Evolutionary conservation across 495 filamentous ascomycete genomes (phyloP).

Genomic region (Hypoxylon fragiforme): DNA sequence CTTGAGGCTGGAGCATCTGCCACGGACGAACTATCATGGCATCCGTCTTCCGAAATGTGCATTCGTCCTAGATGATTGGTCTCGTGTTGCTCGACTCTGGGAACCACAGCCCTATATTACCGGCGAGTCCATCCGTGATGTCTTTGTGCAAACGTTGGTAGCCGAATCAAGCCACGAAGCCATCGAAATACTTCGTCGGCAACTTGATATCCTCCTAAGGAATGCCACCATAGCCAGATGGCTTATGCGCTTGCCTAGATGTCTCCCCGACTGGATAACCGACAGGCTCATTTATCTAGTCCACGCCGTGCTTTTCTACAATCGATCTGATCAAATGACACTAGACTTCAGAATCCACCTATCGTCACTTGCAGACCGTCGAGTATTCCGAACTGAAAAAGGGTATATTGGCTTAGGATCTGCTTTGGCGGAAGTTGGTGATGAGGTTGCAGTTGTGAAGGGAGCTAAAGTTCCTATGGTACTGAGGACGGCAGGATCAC

Average conservation of each 20-base stretch:
- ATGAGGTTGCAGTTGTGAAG: conserved; percentile 26
- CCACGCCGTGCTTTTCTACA: conserved; percentile 15
- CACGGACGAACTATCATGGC: conserved; percentile 21
- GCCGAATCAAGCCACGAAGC: conserved; percentile 15
- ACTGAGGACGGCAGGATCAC: conserved; percentile 10
- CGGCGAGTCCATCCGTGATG: conserved; percentile 24
- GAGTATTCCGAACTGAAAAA: conserved; percentile 21
- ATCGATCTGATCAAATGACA: conserved; percentile 24
- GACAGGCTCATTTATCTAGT: conserved; percentile 13
- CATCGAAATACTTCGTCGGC: conserved; percentile 12
- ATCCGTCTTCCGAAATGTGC: conserved; percentile 23
- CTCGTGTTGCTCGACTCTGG: conserved; percentile 4
- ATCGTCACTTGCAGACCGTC: conserved; percentile 27
- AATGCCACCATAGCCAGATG: conserved; percentile 18
- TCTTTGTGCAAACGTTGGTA: conserved; percentile 22
- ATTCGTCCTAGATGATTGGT: conserved; percentile 23
- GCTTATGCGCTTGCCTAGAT: conserved; percentile 6
- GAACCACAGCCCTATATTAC: conserved; percentile 5
- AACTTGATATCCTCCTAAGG: conserved; percentile 22
- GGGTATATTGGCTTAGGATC: conserved; percentile 28
- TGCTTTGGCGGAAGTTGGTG: conserved; percentile 22
- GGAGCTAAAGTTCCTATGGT: conserved; percentile 25
- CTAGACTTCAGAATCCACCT: conserved; percentile 21
- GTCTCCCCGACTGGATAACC: conserved; percentile 17
- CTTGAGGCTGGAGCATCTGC: conserved; percentile 17